Evolutionary conservation across 768 basidiomycete species (phyloP), one percentile per base, ranked within the genome.

Genomic region (Lyophyllum decastes): DNA sequence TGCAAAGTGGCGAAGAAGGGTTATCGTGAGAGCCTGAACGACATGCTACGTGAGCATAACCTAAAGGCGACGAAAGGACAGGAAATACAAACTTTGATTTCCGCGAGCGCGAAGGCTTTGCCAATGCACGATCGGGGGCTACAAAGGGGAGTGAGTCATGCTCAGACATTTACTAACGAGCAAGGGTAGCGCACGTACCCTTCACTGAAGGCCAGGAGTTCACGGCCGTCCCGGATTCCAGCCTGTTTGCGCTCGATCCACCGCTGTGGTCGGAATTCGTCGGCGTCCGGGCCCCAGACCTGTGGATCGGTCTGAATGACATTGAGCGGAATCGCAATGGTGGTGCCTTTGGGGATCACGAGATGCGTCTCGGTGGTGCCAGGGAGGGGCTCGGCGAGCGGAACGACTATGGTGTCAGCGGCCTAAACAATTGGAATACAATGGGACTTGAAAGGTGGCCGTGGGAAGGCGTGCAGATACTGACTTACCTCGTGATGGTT

Each of bases 51-150:
- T 45, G 49, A 43, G 40, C 40, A 35, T 30, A 53, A 46, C 12
- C 24, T 50, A 6, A 22, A n/a, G 27, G 26, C 47, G 17, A 9
- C 2, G 27, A 4, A 8, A 14, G 21, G 44, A 38, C 26, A 41
- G 38, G 24, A 26, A n/a, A 22, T 11, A 58, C 71, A 54, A 52
- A 83, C 85, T 71, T 87, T 87, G 61, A 87, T 83, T 69, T 88
- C 86, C 12, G 77, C 77, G 49, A 76, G 61, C 2, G 86, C 85
- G 48, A 87, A 86, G 41, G 77, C 76, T 66, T 77, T 82, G 30
- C 86, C 86, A 45, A 86, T 76, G 63, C 86, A 88, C 11, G 80
- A 77, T 27, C 85, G 78, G 30, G 86, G 86, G 8, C 86, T 86
- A 62, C 41, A 46, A 26, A 49, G 40, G 9, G 48, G 25, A 5